Conservation (phyloP, 2,329 filamentous ascomycete genomes). For the Ramichloridium luteum region DNA sequence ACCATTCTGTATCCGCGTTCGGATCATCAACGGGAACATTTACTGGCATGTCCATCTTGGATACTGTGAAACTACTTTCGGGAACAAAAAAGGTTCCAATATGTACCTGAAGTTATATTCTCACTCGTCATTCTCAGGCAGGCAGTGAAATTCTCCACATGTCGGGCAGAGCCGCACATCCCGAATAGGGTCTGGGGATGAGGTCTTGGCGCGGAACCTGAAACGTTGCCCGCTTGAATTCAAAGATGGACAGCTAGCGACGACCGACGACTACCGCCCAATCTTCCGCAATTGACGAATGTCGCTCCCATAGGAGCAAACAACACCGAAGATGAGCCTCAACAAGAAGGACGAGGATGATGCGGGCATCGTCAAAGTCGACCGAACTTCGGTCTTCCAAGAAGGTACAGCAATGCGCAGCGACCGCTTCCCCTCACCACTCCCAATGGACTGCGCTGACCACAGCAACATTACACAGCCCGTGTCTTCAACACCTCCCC, state of each 20-base stretch:
- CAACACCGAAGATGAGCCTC: slow-evolving; percentile 60
- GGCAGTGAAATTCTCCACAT: too few species aligned
- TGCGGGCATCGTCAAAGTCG: slow-evolving; percentile 85
- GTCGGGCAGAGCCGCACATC: background rate
- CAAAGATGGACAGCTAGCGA: too few species aligned
- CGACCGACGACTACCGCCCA: too few species aligned
- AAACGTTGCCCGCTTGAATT: slow-evolving; percentile 1
- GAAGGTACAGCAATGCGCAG: too few species aligned
- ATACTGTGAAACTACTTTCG: too few species aligned
- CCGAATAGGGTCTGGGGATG: too few species aligned
- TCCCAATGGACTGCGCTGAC: slow-evolving; percentile 8
- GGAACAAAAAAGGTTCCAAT: too few species aligned
- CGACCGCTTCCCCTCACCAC: too few species aligned
- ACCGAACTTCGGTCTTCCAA: slow-evolving; percentile 95
- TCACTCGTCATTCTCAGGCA: too few species aligned
- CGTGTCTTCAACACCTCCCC: slow-evolving; percentile 96
- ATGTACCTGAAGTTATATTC: too few species aligned
- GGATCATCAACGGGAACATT: slow-evolving; percentile 86
- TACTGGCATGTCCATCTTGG: slow-evolving; percentile 41
- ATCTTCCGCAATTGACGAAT: slow-evolving; percentile 7
- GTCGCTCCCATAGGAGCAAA: slow-evolving; percentile 12
- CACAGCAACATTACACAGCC: slow-evolving; percentile 41
- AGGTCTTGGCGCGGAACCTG: background rate
- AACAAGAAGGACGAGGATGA: slow-evolving; percentile 99
- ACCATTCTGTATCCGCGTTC: slow-evolving; percentile 98